phyloP scores from a whole-genome alignment of 2,329 filamentous ascomycete species.

The Thielaviopsis ethacetica region DNA sequence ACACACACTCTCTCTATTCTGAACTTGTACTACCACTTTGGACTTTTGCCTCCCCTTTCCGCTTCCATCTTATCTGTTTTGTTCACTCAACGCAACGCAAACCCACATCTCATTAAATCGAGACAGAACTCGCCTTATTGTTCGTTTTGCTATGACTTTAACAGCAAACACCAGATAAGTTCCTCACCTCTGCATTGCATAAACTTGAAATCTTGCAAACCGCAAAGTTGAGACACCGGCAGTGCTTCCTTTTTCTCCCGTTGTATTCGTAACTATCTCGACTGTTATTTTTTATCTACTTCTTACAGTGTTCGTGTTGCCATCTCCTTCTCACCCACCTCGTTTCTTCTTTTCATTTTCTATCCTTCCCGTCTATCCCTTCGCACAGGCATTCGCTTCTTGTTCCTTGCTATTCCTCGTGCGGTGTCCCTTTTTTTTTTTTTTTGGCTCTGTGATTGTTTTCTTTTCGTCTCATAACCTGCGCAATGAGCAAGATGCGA shows the following conservation, averaged over 20 bases:
- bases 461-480: not conserved
- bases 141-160: too few species aligned
- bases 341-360: not conserved
- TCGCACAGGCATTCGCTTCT: not conserved
- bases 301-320: not conserved
- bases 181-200: not conserved
- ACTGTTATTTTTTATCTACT: too few species aligned
- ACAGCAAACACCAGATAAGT: too few species aligned
- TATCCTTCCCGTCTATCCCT: not conserved
- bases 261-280: too few species aligned
- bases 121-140: too few species aligned
- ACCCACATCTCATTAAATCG: too few species aligned
- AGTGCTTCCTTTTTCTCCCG: not conserved
- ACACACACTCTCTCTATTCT: too few species aligned
- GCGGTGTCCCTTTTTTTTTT: too few species aligned
- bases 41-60: too few species aligned
- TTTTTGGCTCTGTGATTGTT: not conserved
- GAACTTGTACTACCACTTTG: too few species aligned
- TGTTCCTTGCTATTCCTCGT: not conserved
- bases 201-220: not conserved
- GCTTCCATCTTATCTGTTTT: too few species aligned
- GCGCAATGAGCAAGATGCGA: not conserved
- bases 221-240: not conserved
- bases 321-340: not conserved
- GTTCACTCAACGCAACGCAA: too few species aligned